Evolutionary conservation across 1,284 basidiomycete genomes (phyloP), one percentile per base, ranked within the genome.

Genomic region (Cutaneotrichosporon dermatis): DNA sequence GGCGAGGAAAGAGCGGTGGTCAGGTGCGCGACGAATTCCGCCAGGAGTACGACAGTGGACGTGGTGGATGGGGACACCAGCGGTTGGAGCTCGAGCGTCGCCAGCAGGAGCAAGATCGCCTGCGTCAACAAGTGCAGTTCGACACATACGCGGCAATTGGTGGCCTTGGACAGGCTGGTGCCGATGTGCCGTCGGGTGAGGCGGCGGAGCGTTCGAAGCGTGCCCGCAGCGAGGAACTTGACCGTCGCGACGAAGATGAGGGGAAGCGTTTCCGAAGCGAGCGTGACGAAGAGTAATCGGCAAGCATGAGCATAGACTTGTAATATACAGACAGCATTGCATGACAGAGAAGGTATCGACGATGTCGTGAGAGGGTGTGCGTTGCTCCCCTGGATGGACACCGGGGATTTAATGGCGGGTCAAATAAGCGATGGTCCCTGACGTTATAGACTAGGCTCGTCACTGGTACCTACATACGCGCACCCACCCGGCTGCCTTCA

Each of bases 21-120:
- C 96, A 99, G 81, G 87, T 88, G 34, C 83, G 93, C 68, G 96
- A 99, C 75, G 96, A 99, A 75, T 96, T 97, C 75, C 80, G 96
- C 61, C 89, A 95, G 75, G 96, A 99, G 79, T 99, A 96, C 75
- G 94, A 98, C 75, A 89, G 92, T 55, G 92, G 92, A 35, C 85
- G 92, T 54, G 92, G 95, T 49, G 96, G 96, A 11, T 99, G 95
- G 95, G 96, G 95, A 60, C 82, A 83, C 66, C 72, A 77, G 58
- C 68, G 74, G 6, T 54, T 82, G 40, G 75, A 82, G 77, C 72
- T 82, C 74, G 71, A 79, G 75, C 64, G 90, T 88, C 59, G 73
- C 82, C 65, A 71, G 54, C 68, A 73, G 57, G 88, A 91, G 71
- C 84, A 88, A 63, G 91, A 95, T 68, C 81, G 89, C 62, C 81